Base-by-base conservation (phyloP, 306 rosid genomes). In the Lablab purpureus region DNA sequence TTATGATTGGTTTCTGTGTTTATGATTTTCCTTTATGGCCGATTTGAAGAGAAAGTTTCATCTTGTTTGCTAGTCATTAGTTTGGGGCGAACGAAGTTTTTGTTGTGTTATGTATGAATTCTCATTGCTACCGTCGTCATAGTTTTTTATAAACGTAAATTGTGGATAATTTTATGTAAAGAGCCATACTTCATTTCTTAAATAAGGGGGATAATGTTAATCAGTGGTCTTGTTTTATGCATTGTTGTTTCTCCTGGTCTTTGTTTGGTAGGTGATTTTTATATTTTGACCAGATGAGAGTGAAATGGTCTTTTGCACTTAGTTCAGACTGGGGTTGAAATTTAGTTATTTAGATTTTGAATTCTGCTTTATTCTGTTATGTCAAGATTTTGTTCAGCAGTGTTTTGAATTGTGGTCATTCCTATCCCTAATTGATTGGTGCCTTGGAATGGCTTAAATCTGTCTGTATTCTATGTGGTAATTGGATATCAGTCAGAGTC, bases 1-100 rank as follows among this genome's bases (percentile, higher is more conserved):
- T 64, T 54, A 54, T 2, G 55, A 28, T 80, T 73, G 46, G 25
- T n/a, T 73, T 8, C 51, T 58, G 41, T 66, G 54, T 58, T 46
- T 73, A 67, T 47, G 2, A 22, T 55, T 54, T 77, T 58, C 71
- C 55, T 21, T 58, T 56, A 21, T 37, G 72, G 50, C 47, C 36
- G 49, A 73, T 73, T n/a, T 46, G 1, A 36, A 34, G 18, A 68
- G 66, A 75, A 52, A 34, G 46, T 51, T 21, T 47, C 30, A 15
- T 25, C 32, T 67, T 74, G 64, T 62, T 52, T 50, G 78, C 6
- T 74, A 59, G 60, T 43, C 64, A 49, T 51, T 36, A 49, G 18
- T 49, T 11, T 10, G 52, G 73, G 43, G 19, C 30, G 40, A n/a
- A 12, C 34, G 43, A 41, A 13, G 25, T 36, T 62, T 73, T 32